These are phyloP conservation scores for Colletotrichum zoysiae DNA, from an alignment of 2,329 filamentous ascomycete genomes.

Conservation along the genomic window DNA sequence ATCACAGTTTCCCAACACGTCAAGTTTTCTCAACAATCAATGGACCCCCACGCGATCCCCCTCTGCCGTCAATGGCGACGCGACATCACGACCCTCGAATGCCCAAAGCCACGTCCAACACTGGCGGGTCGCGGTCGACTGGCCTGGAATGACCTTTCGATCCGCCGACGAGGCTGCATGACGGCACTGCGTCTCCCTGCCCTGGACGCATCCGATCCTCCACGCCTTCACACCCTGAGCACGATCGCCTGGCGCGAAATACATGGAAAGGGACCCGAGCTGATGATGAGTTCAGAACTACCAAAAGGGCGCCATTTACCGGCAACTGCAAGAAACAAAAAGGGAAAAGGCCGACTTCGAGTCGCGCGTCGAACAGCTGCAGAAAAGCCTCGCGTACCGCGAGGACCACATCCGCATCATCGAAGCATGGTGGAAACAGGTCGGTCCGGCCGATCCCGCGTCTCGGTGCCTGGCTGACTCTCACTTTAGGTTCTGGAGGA, in stretches of 20 bases:
- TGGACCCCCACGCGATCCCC: constrained; percentile 38
- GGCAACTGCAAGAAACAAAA: constrained; percentile 98
- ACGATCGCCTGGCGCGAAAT: constrained; percentile 34
- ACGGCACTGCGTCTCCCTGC: constrained; percentile 32
- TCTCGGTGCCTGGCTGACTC: constrained; percentile 45
- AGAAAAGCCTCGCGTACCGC: constrained; percentile 83
- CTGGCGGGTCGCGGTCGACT: constrained; percentile 40
- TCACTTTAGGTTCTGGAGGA: constrained; percentile 70
- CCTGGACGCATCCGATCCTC: constrained; percentile 36
- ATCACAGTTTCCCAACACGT: constrained; percentile 45
- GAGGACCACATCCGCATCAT: constrained; percentile 93
- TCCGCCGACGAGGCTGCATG: constrained; percentile 41
- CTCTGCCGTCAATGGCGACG: constrained; percentile 38
- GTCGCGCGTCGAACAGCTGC: constrained; percentile 81
- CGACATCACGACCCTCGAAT: constrained; percentile 40
- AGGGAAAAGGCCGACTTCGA: constrained; percentile 88
- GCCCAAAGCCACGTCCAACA: constrained; percentile 36
- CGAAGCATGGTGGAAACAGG: constrained; percentile 95
- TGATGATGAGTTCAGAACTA: constrained; percentile 57
- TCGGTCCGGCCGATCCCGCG: constrained; percentile 57
- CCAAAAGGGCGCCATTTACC: constrained; percentile 95
- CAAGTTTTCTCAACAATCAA: constrained; percentile 44
- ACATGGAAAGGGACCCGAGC: constrained; percentile 38
- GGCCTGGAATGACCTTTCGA: constrained; percentile 40
- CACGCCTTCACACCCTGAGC: constrained; percentile 1